Evolutionary conservation across 148 eudicot species (phyloP).

Genomic region (Camellia japonica): DNA sequence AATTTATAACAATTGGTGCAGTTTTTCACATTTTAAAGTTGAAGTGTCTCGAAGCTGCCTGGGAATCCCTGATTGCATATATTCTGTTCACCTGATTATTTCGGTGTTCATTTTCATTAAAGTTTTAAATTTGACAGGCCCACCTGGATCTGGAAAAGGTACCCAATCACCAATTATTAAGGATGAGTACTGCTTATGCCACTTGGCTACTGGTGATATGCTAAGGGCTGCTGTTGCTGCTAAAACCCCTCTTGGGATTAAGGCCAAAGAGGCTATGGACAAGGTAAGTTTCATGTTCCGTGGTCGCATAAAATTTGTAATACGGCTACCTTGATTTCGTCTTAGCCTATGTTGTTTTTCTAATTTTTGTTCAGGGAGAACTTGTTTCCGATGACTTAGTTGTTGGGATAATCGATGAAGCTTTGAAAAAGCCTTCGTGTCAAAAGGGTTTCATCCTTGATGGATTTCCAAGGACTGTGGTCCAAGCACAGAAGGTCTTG

Average conservation of each 20-base stretch:
- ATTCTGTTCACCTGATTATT: not conserved
- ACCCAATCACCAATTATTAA: constrained; percentile 93
- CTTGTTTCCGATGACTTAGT: constrained; percentile 97
- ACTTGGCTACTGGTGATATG: constrained; percentile 98
- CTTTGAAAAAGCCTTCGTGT: constrained; percentile 88
- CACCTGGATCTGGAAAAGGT: constrained; percentile 98
- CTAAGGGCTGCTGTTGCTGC: constrained; percentile 96
- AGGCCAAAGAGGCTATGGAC: constrained; percentile 95
- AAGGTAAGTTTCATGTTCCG: constrained; percentile 39
- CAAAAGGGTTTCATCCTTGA: constrained; percentile 95
- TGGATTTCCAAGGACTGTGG: constrained; percentile 96
- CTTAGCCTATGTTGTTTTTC: not conserved
- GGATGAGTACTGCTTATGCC: constrained; percentile 96
- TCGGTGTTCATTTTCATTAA: not conserved
- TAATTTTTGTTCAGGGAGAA: constrained; percentile 54
- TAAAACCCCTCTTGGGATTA: constrained; percentile 82
- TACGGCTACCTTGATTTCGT: not conserved
- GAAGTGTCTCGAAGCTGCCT: not conserved
- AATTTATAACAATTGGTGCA: not conserved
- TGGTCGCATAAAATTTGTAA: not conserved
- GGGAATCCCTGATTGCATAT: not conserved
- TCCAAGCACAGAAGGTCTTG: constrained; percentile 85
- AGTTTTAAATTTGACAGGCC: constrained; percentile 47
- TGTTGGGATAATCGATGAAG: constrained; percentile 92
- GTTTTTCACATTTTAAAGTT: not conserved